Percentiles rank a stretch among this genome's conserved stretches.
Evolutionary conservation across 257 asterid genomes (phyloP).

Genomic region (Przewalskia tangutica): DNA sequence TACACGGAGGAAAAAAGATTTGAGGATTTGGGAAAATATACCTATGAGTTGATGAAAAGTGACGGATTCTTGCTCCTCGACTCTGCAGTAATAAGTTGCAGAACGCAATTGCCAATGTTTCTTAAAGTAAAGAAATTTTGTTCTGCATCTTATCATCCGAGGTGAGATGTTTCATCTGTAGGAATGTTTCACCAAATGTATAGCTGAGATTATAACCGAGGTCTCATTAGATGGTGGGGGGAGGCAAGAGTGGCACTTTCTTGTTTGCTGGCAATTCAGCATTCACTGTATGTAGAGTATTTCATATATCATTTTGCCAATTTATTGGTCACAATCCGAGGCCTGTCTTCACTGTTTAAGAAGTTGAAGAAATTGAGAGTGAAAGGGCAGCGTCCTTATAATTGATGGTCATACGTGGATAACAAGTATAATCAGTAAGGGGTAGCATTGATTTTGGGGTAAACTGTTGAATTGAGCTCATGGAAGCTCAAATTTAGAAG

Average conservation of each 20-base stretch:
- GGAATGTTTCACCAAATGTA: background rate
- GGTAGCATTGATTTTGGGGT: background rate
- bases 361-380: background rate
- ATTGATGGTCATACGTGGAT: background rate
- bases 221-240: background rate
- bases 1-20: background rate
- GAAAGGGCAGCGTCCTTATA: background rate
- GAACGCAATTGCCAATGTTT: background rate
- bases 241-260: background rate
- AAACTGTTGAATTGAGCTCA: background rate
- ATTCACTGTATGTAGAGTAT: background rate
- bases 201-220: background rate
- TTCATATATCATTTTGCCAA: background rate
- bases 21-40: background rate
- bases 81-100: background rate
- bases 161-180: background rate
- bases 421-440: background rate
- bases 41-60: background rate
- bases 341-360: background rate
- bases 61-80: background rate
- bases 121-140: background rate
- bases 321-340: background rate
- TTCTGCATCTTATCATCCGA: background rate
- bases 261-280: background rate
- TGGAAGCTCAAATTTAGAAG: background rate